Evolutionary conservation across 306 rosid species (phyloP), one percentile per base, ranked within the genome.

Genomic region (Lupinus albus): DNA sequence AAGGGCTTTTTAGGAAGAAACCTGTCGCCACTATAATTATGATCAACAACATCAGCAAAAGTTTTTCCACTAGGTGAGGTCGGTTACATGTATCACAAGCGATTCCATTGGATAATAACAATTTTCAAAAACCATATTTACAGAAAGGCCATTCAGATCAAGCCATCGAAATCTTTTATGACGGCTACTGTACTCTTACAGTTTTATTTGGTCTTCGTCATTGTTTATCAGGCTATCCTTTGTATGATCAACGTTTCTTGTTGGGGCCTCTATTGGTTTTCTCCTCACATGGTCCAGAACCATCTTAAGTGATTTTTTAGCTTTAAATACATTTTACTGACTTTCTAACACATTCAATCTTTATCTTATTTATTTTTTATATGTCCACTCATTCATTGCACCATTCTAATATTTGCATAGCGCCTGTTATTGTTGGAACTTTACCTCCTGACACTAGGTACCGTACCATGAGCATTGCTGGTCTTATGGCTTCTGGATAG

Each of bases 241-340:
- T 1, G 33, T n/a, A 56, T 56, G 44, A 35, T 16, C 5, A 33
- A 54, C 15, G 50, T 14, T 66, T 66, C 49, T 50, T 66, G 11
- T 32, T 50, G 6, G 60, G 71, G 12, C 49, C 60, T 35, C 36
- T 50, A 7, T 35, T 50, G n/a, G 10, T 36, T 36, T 21, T 50
- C 49, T 50, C n/a, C 57, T 18, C n/a, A 12, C 48, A 16, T 14
- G 18, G 36, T 33, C 71, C 30, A 25, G 20, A 47, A 50, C 50
- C 61, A 67, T 67, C 61, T 50, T 67, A 50, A 50, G 7, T 11
- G 36, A 11, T 13, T 35, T 65, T 11, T 32, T 17, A 8, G 41
- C 16, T 33, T 38, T 20, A 13, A n/a, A 6, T 51, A 35, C 49
- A 48, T 35, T 36, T 49, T 67, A 51, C 51, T 51, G 13, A 12